phyloP scores from a whole-genome alignment of 495 filamentous ascomycete species.

The Neurospora cerealis region DNA sequence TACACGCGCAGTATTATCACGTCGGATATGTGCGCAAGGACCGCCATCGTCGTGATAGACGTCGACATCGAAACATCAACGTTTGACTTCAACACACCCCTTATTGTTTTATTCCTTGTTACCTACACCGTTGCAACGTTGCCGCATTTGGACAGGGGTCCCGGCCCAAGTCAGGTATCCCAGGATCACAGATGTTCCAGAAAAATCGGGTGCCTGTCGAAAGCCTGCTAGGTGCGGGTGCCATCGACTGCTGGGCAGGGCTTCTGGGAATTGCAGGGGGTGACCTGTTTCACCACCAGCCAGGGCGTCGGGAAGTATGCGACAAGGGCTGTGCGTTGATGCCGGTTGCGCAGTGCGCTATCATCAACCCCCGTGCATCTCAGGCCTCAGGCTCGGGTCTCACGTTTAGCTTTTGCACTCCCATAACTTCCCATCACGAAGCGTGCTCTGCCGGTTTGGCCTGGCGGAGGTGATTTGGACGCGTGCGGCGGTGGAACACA shows the following conservation, averaged over 20 bases:
- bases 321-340: slow-evolving; percentile 19
- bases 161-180: slow-evolving; percentile 4
- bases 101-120: neutral
- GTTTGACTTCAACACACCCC: neutral
- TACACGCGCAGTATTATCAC: neutral
- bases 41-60: neutral
- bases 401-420: neutral
- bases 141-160: neutral
- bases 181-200: slow-evolving; percentile 26
- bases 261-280: slow-evolving; percentile 26
- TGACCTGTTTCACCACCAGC: slow-evolving; percentile 30
- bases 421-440: neutral
- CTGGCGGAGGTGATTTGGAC: neutral
- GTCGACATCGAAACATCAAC: neutral
- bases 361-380: slow-evolving; percentile 2
- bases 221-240: slow-evolving; percentile 20
- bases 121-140: neutral
- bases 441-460: slow-evolving; percentile 5
- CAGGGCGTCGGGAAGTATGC: slow-evolving; percentile 24
- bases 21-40: neutral
- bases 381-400: neutral
- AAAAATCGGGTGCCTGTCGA: slow-evolving; percentile 24
- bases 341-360: slow-evolving; percentile 20
- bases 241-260: slow-evolving; percentile 8
- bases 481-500: neutral